Percentiles rank a stretch among this genome's conserved stretches.
These are phyloP conservation scores for Blastobotrys elegans DNA, from an alignment of 1,139 yeast genomes.

Conservation along the genomic window DNA sequence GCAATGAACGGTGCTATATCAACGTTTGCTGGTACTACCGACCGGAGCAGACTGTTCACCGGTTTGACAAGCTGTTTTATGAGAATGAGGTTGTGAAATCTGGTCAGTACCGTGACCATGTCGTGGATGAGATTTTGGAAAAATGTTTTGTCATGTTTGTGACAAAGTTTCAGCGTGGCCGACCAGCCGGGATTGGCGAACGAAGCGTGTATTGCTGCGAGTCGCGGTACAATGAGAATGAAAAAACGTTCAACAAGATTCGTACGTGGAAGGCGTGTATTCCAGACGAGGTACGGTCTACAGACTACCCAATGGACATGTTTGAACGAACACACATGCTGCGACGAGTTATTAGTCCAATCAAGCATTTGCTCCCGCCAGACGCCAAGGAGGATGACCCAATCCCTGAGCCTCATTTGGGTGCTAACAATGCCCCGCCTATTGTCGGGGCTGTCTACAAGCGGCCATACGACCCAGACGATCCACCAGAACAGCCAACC, in stretches of 20 bases:
- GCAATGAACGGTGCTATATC: conserved; percentile 79
- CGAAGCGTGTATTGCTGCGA: conserved; percentile 87
- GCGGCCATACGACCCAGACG: conserved; percentile 68
- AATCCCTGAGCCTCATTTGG: conserved; percentile 77
- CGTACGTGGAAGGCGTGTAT: conserved; percentile 98
- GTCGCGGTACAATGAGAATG: conserved; percentile 85
- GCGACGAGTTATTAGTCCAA: conserved; percentile 75
- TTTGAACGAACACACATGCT: conserved; percentile 46
- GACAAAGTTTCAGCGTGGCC: conserved; percentile 91
- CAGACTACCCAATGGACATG: conserved; percentile 66
- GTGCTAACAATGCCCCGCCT: conserved; percentile 86
- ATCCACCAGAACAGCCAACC: conserved; percentile 62
- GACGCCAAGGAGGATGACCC: conserved; percentile 69
- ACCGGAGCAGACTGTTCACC: conserved; percentile 96
- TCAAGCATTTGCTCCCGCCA: conserved; percentile 67
- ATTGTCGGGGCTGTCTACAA: conserved; percentile 83
- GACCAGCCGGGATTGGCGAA: conserved; percentile 66
- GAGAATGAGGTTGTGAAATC: conserved; percentile 94
- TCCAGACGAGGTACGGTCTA: conserved; percentile 91
- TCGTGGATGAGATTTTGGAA: conserved; percentile 81
- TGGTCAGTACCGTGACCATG: conserved; percentile 93
- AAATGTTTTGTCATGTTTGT: conserved; percentile 93
- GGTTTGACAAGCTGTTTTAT: conserved; percentile 81
- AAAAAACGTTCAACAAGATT: conserved; percentile 85
- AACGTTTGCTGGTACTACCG: conserved; percentile 98